Evolutionary conservation across 257 asterid species (phyloP).

Genomic region (Nicotiana benthamiana): DNA sequence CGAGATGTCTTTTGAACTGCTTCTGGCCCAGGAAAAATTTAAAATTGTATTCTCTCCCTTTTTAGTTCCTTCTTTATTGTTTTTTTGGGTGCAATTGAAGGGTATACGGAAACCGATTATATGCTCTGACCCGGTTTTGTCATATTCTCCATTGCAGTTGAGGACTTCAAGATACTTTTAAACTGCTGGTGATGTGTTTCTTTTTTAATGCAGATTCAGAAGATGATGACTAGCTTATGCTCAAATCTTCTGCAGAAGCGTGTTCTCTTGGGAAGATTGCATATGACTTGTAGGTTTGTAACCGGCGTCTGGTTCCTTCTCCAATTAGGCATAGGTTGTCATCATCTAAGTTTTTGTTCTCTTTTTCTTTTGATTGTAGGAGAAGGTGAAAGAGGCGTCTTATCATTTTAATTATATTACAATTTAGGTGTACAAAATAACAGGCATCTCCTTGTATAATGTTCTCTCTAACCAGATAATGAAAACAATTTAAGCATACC

Average conservation of each 20-base stretch:
- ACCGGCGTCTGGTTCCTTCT: neutral
- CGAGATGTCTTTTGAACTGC: too few species aligned
- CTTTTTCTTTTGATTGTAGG: neutral
- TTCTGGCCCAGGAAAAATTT: too few species aligned
- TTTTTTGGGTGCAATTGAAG: too few species aligned
- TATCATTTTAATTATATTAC: neutral
- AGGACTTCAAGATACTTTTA: neutral
- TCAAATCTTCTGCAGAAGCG: neutral
- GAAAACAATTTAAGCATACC: neutral
- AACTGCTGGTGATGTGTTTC: neutral
- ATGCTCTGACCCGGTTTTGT: too few species aligned
- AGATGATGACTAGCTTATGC: constrained; percentile 8
- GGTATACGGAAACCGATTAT: too few species aligned
- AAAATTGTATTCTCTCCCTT: too few species aligned
- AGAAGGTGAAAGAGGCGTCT: neutral
- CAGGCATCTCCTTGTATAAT: constrained; percentile 3
- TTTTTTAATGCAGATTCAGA: constrained; percentile 9
- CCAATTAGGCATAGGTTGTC: neutral
- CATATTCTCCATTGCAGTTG: too few species aligned
- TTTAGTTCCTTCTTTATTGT: too few species aligned
- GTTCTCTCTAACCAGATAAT: neutral
- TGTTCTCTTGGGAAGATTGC: neutral
- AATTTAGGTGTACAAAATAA: constrained; percentile 7
- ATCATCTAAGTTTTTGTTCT: neutral
- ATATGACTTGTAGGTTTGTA: neutral